Conservation (phyloP, 1,284 basidiomycete species). For the Meripilus lineatus region DNA sequence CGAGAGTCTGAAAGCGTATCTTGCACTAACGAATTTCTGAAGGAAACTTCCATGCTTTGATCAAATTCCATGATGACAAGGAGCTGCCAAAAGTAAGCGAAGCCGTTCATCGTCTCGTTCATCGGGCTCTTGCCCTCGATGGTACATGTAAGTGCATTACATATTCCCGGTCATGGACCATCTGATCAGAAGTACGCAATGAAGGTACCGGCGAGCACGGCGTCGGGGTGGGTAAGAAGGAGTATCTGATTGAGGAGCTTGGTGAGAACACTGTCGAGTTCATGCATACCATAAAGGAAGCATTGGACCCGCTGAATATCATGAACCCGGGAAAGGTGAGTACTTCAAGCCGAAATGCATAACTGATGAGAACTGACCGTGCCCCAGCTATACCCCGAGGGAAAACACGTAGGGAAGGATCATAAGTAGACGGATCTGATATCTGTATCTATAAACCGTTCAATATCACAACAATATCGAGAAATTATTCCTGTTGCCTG, state of each 20-base stretch:
- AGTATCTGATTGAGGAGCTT: constrained; percentile 69
- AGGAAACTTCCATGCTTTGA: constrained; percentile 66
- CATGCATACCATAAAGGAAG: constrained; percentile 75
- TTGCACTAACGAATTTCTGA: constrained; percentile 17
- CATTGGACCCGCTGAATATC: constrained; percentile 72
- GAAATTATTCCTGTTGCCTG: constrained; percentile 81
- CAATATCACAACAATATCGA: constrained; percentile 43
- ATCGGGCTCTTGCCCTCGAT: constrained; percentile 62
- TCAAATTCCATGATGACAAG: constrained; percentile 59
- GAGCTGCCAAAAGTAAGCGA: constrained; percentile 52
- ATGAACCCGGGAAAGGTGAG: constrained; percentile 79
- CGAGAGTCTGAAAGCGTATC: constrained; percentile 15
- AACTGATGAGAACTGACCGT: not conserved
- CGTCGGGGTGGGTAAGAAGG: constrained; percentile 76
- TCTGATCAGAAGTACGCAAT: constrained; percentile 9
- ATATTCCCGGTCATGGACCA: not conserved
- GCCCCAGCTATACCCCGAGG: constrained; percentile 17
- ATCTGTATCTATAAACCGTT: not conserved
- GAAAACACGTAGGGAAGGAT: constrained; percentile 1
- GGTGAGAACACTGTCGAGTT: constrained; percentile 73
- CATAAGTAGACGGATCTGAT: not conserved
- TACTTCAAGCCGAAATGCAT: not conserved
- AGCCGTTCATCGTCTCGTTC: constrained; percentile 64
- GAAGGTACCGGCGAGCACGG: constrained; percentile 56
- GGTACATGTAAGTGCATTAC: constrained; percentile 62